Evolutionary conservation across 2,329 filamentous ascomycete genomes (phyloP), one percentile per base, ranked within the genome.

Genomic region (Trichoderma simmonsii): DNA sequence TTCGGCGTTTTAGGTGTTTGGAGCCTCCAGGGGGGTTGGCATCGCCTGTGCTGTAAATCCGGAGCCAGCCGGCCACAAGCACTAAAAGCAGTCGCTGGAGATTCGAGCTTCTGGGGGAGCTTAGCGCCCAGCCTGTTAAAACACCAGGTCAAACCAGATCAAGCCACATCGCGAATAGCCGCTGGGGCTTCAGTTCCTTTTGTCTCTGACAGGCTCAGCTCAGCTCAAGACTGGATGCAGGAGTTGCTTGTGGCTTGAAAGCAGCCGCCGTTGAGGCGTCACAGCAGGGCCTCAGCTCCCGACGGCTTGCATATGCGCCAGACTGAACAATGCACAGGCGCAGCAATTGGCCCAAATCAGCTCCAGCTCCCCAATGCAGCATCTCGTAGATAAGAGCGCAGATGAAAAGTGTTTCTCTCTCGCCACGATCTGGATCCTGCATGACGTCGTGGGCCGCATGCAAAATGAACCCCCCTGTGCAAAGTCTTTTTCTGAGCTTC

Each of bases 41-140:
- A 43, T 32, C 26, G 48, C 48, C 51, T 26, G 43, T 3, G 30
- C 43, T 57, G 54, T 61, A 61, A 69, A 60, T 65, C 61, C 69
- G 69, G 71, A 67, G 64, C 57, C 64, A 72, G 70, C 62, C 70
- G 63, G 69, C 69, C 61, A 60, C 61, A 48, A 36, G 34, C 34
- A 36, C 34, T 36, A 36, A 48, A 60, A 60, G 24, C 61, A 18
- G 21, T 30, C 54, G 65, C 54, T 59, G 51, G 34, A 43, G 65
- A 54, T 34, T 32, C 15, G 11, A 21, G 43, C 18, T 21, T 21
- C 43, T 48, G 43, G 43, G 24, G 34, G 61, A 30, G 28, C 34
- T 67, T 67, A 67, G 64, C 64, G 64, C 64, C 51, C 64, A 67
- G 15, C 26, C 59, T 43, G 64, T 56, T 30, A 59, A 59, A 57